Evolutionary conservation across 2,329 filamentous ascomycete genomes (phyloP).

Genomic region (Penicillium sumatraense): DNA sequence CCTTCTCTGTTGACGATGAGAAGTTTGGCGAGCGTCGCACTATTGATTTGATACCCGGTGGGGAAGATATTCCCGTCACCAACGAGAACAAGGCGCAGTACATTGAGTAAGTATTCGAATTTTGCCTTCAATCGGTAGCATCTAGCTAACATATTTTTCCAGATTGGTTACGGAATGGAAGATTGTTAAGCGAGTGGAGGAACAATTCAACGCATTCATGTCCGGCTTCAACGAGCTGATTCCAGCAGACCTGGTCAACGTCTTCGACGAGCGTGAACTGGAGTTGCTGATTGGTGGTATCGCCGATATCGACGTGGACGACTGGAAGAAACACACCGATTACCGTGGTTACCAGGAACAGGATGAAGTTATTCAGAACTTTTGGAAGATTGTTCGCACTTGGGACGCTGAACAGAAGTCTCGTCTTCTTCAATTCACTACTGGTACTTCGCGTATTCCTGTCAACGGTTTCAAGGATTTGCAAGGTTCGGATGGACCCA

Average conservation of each 20-base stretch:
- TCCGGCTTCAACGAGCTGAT: constrained; percentile 98
- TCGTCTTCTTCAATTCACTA: constrained; percentile 92
- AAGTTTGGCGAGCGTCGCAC: constrained; percentile 93
- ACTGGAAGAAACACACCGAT: constrained; percentile 99
- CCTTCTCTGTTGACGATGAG: constrained; percentile 96
- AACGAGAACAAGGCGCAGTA: constrained; percentile 99
- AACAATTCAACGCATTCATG: constrained; percentile 98
- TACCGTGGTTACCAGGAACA: constrained; percentile 98
- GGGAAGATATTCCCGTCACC: constrained; percentile 90
- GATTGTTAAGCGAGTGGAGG: constrained; percentile 96
- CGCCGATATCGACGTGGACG: constrained; percentile 98
- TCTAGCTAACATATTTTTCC: neutral
- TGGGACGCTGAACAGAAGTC: constrained; percentile 99
- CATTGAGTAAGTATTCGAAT: constrained; percentile 70
- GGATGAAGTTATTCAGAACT: constrained; percentile 96
- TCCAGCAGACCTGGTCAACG: constrained; percentile 92
- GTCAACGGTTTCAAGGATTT: constrained; percentile 99
- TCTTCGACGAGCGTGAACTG: constrained; percentile 96
- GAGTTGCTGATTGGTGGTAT: constrained; percentile 97
- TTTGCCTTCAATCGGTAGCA: neutral
- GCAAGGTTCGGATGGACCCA: constrained; percentile 92
- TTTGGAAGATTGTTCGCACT: constrained; percentile 92
- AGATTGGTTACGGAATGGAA: constrained; percentile 97
- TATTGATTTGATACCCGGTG: constrained; percentile 89
- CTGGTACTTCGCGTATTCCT: constrained; percentile 94